Conservation (phyloP, 1,284 basidiomycete species). For the Cutaneotrichosporon cavernicola region DNA sequence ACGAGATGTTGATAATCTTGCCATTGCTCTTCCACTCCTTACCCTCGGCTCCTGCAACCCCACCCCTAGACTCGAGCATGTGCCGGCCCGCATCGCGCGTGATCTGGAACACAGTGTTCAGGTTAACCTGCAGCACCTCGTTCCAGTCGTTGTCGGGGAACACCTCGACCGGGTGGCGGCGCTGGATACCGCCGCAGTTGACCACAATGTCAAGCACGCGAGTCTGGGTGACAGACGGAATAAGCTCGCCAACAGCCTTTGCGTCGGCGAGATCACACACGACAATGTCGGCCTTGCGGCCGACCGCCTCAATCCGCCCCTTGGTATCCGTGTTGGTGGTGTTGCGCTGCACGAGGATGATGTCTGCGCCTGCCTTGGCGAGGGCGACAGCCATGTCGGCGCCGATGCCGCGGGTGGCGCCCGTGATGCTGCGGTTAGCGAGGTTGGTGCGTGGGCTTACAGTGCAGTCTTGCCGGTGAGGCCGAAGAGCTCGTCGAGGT, state of each 20-base stretch:
- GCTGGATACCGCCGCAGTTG: conserved; percentile 93
- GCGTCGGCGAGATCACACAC: conserved; percentile 74
- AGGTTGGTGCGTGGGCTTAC: conserved; percentile 36
- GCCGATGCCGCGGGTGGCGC: conserved; percentile 53
- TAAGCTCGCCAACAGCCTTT: conserved; percentile 64
- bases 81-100: conserved; percentile 54
- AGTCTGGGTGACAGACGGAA: conserved; percentile 60
- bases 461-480: conserved; percentile 56
- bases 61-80: conserved; percentile 54
- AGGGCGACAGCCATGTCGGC: conserved; percentile 54
- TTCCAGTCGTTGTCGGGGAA: conserved; percentile 88
- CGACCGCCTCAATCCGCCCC: conserved; percentile 58
- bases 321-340: conserved; percentile 61
- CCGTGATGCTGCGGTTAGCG: conserved; percentile 40
- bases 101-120: conserved; percentile 55
- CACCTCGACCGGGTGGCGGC: conserved; percentile 73
- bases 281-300: conserved; percentile 54
- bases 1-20: conserved; percentile 57
- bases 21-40: conserved; percentile 34
- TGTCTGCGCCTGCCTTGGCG: conserved; percentile 66
- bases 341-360: conserved; percentile 73
- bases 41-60: conserved; percentile 40
- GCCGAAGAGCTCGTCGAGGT: conserved; percentile 53
- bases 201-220: conserved; percentile 76
- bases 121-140: conserved; percentile 64